These are phyloP conservation scores for Ophiostoma sp. DNA, from an alignment of 2,329 filamentous ascomycete species.

Conservation along the genomic window DNA sequence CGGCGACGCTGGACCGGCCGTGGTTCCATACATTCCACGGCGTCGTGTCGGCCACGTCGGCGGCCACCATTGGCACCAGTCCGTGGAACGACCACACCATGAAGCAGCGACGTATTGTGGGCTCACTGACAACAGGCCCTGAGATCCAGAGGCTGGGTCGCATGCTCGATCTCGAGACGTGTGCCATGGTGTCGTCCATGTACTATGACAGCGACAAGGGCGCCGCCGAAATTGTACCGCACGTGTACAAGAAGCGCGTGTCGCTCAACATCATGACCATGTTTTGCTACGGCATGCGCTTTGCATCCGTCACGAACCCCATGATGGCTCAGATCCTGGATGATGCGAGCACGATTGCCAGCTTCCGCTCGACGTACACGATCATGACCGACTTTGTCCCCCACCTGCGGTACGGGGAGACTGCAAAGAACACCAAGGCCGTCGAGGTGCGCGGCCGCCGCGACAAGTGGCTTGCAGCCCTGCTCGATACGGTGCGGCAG, in stretches of 20 bases:
- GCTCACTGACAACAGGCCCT: background rate
- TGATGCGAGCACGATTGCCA: conserved; percentile 69
- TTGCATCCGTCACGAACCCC: conserved; percentile 70
- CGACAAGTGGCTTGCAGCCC: conserved; percentile 49
- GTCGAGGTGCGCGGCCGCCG: conserved; percentile 57
- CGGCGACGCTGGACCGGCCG: conserved; percentile 69
- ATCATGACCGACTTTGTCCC: conserved; percentile 66
- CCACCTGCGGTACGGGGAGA: conserved; percentile 50
- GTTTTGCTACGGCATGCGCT: conserved; percentile 70
- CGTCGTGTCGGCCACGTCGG: conserved; percentile 69
- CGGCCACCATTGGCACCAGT: conserved; percentile 77
- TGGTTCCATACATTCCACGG: conserved; percentile 77
- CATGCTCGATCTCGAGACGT: background rate
- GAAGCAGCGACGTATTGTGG: conserved; percentile 53
- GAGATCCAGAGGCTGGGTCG: background rate
- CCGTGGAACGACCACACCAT: conserved; percentile 82
- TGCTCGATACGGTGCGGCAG: conserved; percentile 41
- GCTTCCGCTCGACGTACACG: conserved; percentile 69
- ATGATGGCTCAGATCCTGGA: conserved; percentile 74
- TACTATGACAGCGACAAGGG: background rate
- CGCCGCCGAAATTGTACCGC: background rate
- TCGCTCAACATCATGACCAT: conserved; percentile 58
- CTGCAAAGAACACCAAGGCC: conserved; percentile 55
- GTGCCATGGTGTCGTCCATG: background rate
- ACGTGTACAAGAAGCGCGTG: background rate